Percentiles rank a stretch among this genome's conserved stretches.
phyloP scores from a whole-genome alignment of 441 rosid genomes.

The Adansonia rubrostipa region DNA sequence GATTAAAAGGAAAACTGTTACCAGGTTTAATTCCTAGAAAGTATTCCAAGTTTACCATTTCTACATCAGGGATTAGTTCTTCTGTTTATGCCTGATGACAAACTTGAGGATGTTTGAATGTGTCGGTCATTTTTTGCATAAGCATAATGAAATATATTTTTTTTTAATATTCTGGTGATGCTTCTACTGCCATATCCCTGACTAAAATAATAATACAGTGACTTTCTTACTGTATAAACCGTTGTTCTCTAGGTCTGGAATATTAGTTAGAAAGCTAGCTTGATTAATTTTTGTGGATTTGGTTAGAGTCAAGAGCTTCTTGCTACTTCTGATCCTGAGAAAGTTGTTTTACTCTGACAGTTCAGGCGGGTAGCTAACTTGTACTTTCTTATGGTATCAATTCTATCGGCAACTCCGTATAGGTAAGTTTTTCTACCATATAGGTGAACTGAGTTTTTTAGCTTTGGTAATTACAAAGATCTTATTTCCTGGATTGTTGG shows the following conservation, averaged over 20 bases:
- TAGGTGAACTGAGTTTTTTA: conserved; percentile 6
- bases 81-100: background rate
- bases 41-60: conserved; percentile 4
- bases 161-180: background rate
- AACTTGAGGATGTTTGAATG: background rate
- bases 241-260: background rate
- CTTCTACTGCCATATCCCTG: background rate
- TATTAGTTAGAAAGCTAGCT: conserved; percentile 6
- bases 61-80: background rate
- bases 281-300: conserved; percentile 14
- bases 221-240: background rate
- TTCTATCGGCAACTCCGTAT: conserved; percentile 90
- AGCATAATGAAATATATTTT: background rate
- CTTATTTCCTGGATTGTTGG: background rate
- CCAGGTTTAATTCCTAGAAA: conserved; percentile 1
- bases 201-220: background rate
- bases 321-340: conserved; percentile 39
- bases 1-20: conserved; percentile 1
- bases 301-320: background rate
- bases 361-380: conserved; percentile 98
- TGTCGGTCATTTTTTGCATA: background rate
- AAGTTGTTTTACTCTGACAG: conserved; percentile 61
- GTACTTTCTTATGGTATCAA: conserved; percentile 92
- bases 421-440: conserved; percentile 52
- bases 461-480: background rate